phyloP scores from a whole-genome alignment of 257 asterid species.

The Petrea volubilis region DNA sequence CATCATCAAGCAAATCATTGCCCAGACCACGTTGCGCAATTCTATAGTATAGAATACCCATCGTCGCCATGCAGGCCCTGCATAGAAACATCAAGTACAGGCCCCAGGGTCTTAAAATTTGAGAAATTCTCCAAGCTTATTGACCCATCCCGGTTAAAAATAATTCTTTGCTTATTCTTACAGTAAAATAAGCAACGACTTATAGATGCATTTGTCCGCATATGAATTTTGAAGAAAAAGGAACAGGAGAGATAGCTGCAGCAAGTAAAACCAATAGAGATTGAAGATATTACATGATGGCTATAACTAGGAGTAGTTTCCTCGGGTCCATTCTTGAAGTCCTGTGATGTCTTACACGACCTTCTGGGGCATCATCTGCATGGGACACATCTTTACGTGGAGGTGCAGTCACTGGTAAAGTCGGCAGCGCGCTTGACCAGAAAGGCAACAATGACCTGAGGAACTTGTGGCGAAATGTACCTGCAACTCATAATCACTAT shows the following conservation, averaged over 20 bases:
- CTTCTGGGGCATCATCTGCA: constrained; percentile 69
- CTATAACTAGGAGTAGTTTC: constrained; percentile 68
- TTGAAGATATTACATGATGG: constrained; percentile 30
- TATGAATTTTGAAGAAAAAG: neutral
- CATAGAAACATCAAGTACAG: neutral
- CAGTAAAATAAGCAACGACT: neutral
- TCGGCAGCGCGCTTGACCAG: constrained; percentile 91
- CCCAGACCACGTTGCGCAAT: constrained; percentile 69
- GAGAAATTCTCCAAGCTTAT: neutral
- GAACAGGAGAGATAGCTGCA: neutral
- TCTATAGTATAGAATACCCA: constrained; percentile 91
- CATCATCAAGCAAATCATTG: constrained; percentile 55
- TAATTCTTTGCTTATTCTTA: neutral
- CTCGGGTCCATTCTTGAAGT: constrained; percentile 92
- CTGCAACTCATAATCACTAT: constrained; percentile 33
- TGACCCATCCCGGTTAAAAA: neutral
- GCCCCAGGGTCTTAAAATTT: neutral
- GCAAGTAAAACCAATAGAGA: constrained; percentile 14
- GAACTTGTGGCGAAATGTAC: constrained; percentile 75
- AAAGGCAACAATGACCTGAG: constrained; percentile 89
- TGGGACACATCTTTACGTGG: constrained; percentile 68
- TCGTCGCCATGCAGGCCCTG: constrained; percentile 99
- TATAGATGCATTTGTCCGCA: neutral
- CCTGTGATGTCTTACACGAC: constrained; percentile 66
- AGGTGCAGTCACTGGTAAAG: constrained; percentile 91